Conservation (phyloP, 2,329 filamentous ascomycete genomes). For the Dactylellina haptotyla region DNA sequence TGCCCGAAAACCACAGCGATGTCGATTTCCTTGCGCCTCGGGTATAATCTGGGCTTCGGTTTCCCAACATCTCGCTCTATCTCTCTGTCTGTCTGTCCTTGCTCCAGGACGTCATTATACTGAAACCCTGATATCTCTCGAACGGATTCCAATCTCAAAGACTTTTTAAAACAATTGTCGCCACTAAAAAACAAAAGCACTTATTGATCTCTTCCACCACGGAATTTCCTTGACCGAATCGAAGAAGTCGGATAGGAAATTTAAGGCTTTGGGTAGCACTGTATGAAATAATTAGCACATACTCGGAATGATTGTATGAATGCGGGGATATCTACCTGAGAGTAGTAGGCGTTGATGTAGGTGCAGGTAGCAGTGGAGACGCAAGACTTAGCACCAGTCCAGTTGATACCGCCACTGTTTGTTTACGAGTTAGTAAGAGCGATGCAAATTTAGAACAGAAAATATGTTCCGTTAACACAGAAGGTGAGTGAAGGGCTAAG, state of each 20-base stretch:
- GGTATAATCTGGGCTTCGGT: conserved; percentile 21
- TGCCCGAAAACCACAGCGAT: background rate
- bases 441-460: background rate
- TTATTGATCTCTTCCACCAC: background rate
- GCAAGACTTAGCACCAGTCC: conserved; percentile 2
- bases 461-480: background rate
- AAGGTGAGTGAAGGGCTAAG: background rate
- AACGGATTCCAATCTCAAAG: no score
- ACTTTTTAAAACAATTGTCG: background rate
- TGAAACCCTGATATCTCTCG: no score
- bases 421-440: background rate
- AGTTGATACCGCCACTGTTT: conserved; percentile 32
- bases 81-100: background rate
- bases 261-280: conserved; percentile 31
- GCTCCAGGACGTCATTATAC: background rate
- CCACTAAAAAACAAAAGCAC: background rate
- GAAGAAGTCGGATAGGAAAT: background rate
- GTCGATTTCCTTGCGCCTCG: background rate
- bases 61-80: background rate
- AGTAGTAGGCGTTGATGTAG: conserved; percentile 42
- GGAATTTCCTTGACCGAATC: background rate
- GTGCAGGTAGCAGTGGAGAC: conserved; percentile 16
- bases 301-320: background rate
- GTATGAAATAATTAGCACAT: conserved; percentile 3
- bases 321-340: conserved; percentile 21